A percentile compares a stretch with the other conserved stretches of the same genome.
Conservation (phyloP, 345 rosid species). For the Combretum micranthum region DNA sequence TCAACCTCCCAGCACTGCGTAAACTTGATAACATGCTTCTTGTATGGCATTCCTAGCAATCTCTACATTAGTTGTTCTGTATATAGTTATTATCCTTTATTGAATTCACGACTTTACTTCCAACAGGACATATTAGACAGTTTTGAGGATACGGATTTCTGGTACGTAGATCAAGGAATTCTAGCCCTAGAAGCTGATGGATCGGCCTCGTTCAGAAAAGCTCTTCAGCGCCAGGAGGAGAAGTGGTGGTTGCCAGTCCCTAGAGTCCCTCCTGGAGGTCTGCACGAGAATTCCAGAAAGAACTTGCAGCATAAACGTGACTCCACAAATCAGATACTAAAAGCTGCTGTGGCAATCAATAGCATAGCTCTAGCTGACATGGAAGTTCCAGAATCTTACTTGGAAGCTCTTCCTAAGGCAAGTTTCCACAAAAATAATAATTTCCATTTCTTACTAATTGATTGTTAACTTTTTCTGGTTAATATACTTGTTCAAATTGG, state of each 20-base stretch:
- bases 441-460: not conserved
- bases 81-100: not conserved
- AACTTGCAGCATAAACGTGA: constrained; percentile 87
- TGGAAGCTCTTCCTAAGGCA: constrained; percentile 93
- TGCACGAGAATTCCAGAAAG: constrained; percentile 64
- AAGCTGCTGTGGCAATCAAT: constrained; percentile 99
- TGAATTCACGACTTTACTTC: not conserved
- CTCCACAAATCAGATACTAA: constrained; percentile 91
- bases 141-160: constrained; percentile 72
- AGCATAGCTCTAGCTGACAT: constrained; percentile 67
- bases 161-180: constrained; percentile 96
- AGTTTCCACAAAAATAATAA: not conserved
- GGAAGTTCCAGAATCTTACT: constrained; percentile 82
- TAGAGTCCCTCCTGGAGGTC: constrained; percentile 76
- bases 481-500: constrained; percentile 10
- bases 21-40: constrained; percentile 97
- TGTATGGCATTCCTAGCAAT: constrained; percentile 33
- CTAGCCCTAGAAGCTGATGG: constrained; percentile 67
- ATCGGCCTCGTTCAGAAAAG: constrained; percentile 58
- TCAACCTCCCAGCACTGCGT: constrained; percentile 86
- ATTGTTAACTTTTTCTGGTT: not conserved
- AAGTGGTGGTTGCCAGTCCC: constrained; percentile 99
- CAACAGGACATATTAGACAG: constrained; percentile 84
- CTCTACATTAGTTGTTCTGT: not conserved
- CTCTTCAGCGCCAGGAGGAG: constrained; percentile 90